Base-by-base conservation (phyloP, 2,329 filamentous ascomycete genomes). In the Trichoderma sp. region DNA sequence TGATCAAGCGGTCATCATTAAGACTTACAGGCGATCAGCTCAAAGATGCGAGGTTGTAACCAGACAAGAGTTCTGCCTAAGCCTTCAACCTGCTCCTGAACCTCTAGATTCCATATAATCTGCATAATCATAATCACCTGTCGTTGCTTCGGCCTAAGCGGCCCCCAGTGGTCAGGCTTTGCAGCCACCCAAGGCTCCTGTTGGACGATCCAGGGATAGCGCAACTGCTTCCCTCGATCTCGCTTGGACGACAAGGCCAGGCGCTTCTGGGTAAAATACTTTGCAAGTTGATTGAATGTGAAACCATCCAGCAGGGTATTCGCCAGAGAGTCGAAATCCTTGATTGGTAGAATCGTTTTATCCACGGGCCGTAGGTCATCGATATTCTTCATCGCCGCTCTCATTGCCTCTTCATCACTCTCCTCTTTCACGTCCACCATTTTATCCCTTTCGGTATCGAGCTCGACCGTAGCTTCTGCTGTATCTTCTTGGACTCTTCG, bases 31-130 rank as follows among this genome's bases (percentile, higher is more conserved):
- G 82, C 79, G 28, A 89, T 77, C 4, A 87, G 81, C 36, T 77
- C 74, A 72, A 87, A 86, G 66, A 84, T 81, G 1, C 78, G 68
- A 13, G 80, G 80, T 13, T 78, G 76, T 23, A 88, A 74, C 72
- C 75, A 79, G 7, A 88, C 71, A 3, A 77, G 78, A 1, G 82
- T 76, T 36, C 79, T 78, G 6, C 87, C 87, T 4, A 83, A 76
- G 6, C 79, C 80, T 23, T 83, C 80, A 15, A 83, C 75, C 17
- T 85, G 76, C 73, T 88, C 85, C 68, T 82, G 79, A 3, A 85
- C 82, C 9, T 83, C 80, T n/a, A 89, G 73, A 3, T 80, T 81
- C 88, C 88, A 90, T 71, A 82, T 83, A 28, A 82, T 78, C 13
- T 81, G 81, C 80, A 89, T 80, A 68, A 90, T 78, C 70, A 78